These are phyloP conservation scores for Monascus ruber DNA, from an alignment of 2,329 filamentous ascomycete genomes.

Conservation along the genomic window DNA sequence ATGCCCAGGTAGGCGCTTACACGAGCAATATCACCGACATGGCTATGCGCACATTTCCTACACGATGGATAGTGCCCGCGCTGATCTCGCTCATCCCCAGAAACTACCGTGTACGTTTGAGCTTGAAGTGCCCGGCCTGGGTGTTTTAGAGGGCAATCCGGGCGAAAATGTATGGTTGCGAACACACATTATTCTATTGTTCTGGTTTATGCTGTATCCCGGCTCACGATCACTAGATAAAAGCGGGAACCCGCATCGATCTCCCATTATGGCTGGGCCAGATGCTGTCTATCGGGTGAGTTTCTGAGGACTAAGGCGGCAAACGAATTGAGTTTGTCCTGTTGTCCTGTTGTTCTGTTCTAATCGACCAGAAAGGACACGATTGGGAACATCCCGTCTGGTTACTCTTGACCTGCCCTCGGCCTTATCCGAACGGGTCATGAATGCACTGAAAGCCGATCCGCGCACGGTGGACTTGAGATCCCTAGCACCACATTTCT, in stretches of 20 bases:
- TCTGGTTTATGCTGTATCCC: neutral
- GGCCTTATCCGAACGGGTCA: slow-evolving; percentile 64
- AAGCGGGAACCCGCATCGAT: slow-evolving; percentile 65
- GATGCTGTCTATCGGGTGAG: slow-evolving; percentile 55
- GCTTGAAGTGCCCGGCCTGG: slow-evolving; percentile 73
- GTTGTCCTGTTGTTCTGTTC: neutral
- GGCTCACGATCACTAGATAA: slow-evolving; percentile 45
- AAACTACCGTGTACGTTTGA: slow-evolving; percentile 96
- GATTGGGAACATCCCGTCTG: slow-evolving; percentile 43
- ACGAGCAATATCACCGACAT: neutral
- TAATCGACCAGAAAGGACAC: slow-evolving; percentile 20
- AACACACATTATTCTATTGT: neutral
- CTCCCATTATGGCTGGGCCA: slow-evolving; percentile 91
- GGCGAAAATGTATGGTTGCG: slow-evolving; percentile 40
- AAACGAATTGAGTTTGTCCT: neutral
- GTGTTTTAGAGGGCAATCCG: slow-evolving; percentile 78
- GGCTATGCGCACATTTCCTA: no score
- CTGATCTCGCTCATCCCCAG: slow-evolving; percentile 32
- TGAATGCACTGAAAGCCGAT: slow-evolving; percentile 85
- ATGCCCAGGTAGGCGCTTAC: slow-evolving; percentile 26
- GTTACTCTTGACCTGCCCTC: slow-evolving; percentile 72
- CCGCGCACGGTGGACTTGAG: slow-evolving; percentile 74
- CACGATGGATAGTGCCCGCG: no score
- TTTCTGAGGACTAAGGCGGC: neutral
- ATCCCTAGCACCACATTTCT: slow-evolving; percentile 76